Conservation (phyloP, 352 stramenopile genomes). For the Globisporangium polare region DNA sequence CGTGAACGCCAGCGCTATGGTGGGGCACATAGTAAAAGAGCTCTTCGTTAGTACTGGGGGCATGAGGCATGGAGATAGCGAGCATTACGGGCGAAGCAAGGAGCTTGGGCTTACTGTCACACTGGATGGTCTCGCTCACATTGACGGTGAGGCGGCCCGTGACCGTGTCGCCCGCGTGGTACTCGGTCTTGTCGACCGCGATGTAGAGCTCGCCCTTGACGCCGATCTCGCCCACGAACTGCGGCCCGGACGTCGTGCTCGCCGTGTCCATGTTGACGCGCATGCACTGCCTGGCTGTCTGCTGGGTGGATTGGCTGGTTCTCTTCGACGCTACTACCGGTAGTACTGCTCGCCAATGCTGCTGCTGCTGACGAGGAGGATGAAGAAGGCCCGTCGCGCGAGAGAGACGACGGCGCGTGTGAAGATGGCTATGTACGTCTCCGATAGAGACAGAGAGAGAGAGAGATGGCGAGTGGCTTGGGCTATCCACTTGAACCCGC, state of each 20-base stretch:
- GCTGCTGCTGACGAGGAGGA: too few species aligned
- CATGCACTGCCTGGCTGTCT: not conserved
- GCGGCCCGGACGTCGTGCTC: slow-evolving; percentile 14
- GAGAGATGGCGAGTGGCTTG: not conserved
- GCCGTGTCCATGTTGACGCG: slow-evolving; percentile 12
- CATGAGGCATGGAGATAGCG: not conserved
- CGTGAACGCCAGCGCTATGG: slow-evolving; percentile 45
- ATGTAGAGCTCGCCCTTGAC: slow-evolving; percentile 63
- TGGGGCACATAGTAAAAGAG: too few species aligned
- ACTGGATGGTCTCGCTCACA: slow-evolving; percentile 50
- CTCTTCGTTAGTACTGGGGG: not conserved
- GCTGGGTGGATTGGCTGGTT: too few species aligned
- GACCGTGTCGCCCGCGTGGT: slow-evolving; percentile 51
- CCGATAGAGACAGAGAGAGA: not conserved
- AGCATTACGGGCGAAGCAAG: too few species aligned
- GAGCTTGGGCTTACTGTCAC: slow-evolving; percentile 57
- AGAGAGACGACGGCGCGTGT: not conserved
- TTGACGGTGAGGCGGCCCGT: slow-evolving; percentile 49
- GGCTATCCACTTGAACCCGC: not conserved
- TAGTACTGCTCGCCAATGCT: too few species aligned
- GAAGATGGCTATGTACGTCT: not conserved
- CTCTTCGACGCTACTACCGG: too few species aligned
- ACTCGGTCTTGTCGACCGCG: slow-evolving; percentile 54
- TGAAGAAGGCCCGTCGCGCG: too few species aligned
- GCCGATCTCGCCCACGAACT: slow-evolving; percentile 56